Base-by-base conservation (phyloP, 176 grass and related monocot species). In the Alloteropsis semialata region DNA sequence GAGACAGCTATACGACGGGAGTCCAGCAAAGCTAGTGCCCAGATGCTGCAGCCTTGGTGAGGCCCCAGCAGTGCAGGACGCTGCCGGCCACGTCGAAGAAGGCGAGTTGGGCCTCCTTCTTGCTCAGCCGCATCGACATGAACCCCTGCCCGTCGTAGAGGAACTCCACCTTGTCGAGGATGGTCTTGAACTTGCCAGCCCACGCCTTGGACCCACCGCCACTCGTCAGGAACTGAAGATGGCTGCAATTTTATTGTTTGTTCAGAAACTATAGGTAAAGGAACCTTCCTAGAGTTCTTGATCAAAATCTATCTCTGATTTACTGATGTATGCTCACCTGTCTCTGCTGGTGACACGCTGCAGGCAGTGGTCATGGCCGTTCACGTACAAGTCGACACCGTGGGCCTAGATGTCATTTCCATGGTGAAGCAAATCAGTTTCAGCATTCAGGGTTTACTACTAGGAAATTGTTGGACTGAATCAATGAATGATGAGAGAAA, bases 101-200 rank as follows among this genome's bases (percentile, higher is more conserved):
- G 21, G 36, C 61, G 32, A 95, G 25, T 50, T 45, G 37, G 0
- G 84, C 88, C 45, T 81, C 29, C 1, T 78, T 49, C 74, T 61
- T 43, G 32, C 79, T 95, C 37, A 98, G 67, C 11, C 82, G 42
- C 59, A 98, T 91, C 0, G 93, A 98, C 80, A 93, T 86, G 68
- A 99, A 99, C 2, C 96, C 93, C 50, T 99, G 93, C 13, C 96
- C 96, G 16, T 99, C 96, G 38, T 99, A 88, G 54, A 98, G 85
- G 88, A 98, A 98, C 41, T 72, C 81, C 33, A 90, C 44, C 73
- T 91, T 93, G 38, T 98, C 92, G 0, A 81, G 6, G 53, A 63
- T 98, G 0, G 86, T 6, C 67, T 65, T 91, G 69, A 91, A 91
- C 50, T 89, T 80, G 18, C 92, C 95, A 4, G 84, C 88, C 95